Percentiles rank a stretch among this genome's conserved stretches.
Evolutionary conservation across 352 stramenopile genomes (phyloP).

Genomic region (Phytophthora cryptogea): DNA sequence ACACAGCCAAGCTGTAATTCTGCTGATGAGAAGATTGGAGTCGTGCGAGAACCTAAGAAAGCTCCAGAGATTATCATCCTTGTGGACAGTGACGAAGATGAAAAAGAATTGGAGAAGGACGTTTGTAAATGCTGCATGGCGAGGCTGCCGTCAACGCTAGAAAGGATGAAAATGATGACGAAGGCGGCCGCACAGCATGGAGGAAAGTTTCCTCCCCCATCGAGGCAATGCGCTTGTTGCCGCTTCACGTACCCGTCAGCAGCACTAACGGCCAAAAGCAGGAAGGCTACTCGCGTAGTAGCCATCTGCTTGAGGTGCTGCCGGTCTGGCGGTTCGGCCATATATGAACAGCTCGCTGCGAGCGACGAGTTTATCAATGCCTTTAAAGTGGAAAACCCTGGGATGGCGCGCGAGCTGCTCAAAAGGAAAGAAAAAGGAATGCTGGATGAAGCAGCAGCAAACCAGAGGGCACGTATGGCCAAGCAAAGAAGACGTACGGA

Average conservation of each 20-base stretch:
- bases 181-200: constrained; percentile 4
- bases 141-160: background rate
- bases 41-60: background rate
- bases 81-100: constrained; percentile 4
- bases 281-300: constrained; percentile 20
- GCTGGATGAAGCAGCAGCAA: background rate
- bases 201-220: constrained; percentile 11
- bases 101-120: constrained; percentile 18
- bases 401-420: constrained; percentile 6
- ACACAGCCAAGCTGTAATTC: background rate
- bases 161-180: constrained; percentile 11
- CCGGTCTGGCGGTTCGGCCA: constrained; percentile 10
- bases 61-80: constrained; percentile 10
- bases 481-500: background rate
- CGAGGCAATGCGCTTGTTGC: constrained; percentile 27
- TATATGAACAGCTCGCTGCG: constrained; percentile 28
- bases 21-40: background rate
- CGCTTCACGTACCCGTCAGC: constrained; percentile 23
- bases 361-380: constrained; percentile 29
- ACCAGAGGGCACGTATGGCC: constrained; percentile 2
- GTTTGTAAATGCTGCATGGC: constrained; percentile 19
- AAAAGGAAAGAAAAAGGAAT: constrained; percentile 9
- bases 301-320: constrained; percentile 22
- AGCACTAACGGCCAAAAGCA: constrained; percentile 23
- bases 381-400: constrained; percentile 26